Evolutionary conservation across 106 monocot genomes (phyloP).

Genomic region (Vanilla planifolia): DNA sequence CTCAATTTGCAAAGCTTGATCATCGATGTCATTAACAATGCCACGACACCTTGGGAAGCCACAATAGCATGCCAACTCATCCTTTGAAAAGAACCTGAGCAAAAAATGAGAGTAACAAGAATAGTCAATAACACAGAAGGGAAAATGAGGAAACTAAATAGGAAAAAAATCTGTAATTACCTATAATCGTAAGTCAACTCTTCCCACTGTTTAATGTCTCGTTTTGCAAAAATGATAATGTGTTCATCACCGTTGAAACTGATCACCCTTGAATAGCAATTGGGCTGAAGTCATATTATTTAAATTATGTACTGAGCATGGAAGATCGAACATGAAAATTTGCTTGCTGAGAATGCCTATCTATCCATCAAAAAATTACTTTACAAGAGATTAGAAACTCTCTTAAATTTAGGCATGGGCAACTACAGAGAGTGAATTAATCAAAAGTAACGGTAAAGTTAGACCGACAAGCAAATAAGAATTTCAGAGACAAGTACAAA

Average conservation of each 20-base stretch:
- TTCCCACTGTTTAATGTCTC: conserved; percentile 85
- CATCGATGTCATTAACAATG: conserved; percentile 84
- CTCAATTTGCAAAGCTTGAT: conserved; percentile 48
- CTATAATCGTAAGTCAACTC: conserved; percentile 97
- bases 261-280: conserved; percentile 93
- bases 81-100: conserved; percentile 84
- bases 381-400: too few relatives aligned
- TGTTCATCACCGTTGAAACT: conserved; percentile 77
- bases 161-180: conserved; percentile 1
- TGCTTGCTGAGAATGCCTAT: too few relatives aligned
- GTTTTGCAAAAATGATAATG: conserved; percentile 99
- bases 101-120: conserved; percentile 6
- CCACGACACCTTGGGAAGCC: conserved; percentile 87
- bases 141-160: background rate
- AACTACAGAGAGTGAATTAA: too few relatives aligned
- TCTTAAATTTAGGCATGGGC: too few relatives aligned
- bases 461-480: too few relatives aligned
- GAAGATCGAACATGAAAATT: too few relatives aligned
- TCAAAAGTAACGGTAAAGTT: too few relatives aligned
- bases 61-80: conserved; percentile 87
- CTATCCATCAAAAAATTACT: too few relatives aligned
- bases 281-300: conserved; percentile 48
- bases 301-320: too few relatives aligned
- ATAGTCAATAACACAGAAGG: background rate
- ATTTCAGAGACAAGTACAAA: too few relatives aligned